These are phyloP conservation scores for Erythrobasidium yunnanense DNA, from an alignment of 768 basidiomycete species.

Conservation along the genomic window DNA sequence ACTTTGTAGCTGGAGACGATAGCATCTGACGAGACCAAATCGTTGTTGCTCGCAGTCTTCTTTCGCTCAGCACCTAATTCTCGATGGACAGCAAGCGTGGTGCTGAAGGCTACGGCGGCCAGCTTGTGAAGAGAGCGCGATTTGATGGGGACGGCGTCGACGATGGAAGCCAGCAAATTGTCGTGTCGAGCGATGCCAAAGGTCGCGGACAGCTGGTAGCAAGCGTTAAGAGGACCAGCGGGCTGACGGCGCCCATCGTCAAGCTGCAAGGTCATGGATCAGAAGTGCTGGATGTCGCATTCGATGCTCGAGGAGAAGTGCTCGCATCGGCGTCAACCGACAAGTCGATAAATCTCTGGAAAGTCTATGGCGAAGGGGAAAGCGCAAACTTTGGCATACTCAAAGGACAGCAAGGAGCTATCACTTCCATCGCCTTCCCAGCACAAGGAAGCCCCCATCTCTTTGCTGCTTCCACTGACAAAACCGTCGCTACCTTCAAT, in stretches of 20 bases:
- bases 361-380: conserved; percentile 34
- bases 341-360: conserved; percentile 51
- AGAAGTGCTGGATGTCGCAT: conserved; percentile 83
- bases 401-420: conserved; percentile 66
- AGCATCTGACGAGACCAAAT: too few relatives aligned
- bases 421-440: conserved; percentile 59
- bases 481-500: conserved; percentile 63
- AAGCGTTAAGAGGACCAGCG: conserved; percentile 81
- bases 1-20: too few relatives aligned
- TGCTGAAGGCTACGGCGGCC: conserved; percentile 14
- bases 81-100: conserved; percentile 24
- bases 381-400: conserved; percentile 71
- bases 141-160: conserved; percentile 35
- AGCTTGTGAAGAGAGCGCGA: conserved; percentile 34
- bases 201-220: conserved; percentile 40
- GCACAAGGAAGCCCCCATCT: conserved; percentile 46
- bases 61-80: too few relatives aligned
- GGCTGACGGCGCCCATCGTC: conserved; percentile 84
- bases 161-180: conserved; percentile 40
- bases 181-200: conserved; percentile 41
- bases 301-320: conserved; percentile 86
- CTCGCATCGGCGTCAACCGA: conserved; percentile 88
- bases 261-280: conserved; percentile 73
- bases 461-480: conserved; percentile 84
- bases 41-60: too few relatives aligned